A percentile compares a stretch with the other conserved stretches of the same genome.
Evolutionary conservation across 2,329 filamentous ascomycete species (phyloP).

Genomic region (Trichoderma harzianum): DNA sequence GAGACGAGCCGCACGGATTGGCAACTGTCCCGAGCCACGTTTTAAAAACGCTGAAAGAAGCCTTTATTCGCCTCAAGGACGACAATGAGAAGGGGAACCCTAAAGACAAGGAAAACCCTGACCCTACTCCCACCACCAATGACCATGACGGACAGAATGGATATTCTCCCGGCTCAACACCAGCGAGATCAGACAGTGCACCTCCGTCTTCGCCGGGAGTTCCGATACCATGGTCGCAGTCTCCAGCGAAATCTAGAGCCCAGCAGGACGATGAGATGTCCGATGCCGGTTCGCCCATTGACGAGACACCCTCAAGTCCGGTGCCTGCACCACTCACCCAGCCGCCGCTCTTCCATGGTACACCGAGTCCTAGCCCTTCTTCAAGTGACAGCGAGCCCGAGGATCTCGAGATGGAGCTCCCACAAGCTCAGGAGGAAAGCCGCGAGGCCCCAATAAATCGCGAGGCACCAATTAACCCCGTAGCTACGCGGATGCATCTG

Average conservation of each 20-base stretch:
- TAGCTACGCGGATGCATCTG: conserved; percentile 13
- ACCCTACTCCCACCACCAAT: neutral
- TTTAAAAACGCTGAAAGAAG: conserved; percentile 31
- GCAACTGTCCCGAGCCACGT: conserved; percentile 37
- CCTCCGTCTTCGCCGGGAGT: conserved; percentile 11
- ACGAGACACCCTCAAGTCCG: neutral
- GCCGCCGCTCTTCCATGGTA: conserved; percentile 11
- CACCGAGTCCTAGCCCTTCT: conserved; percentile 19
- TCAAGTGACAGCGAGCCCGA: conserved; percentile 31
- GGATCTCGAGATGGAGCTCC: conserved; percentile 37
- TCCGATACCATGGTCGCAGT: conserved; percentile 13
- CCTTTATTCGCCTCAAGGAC: conserved; percentile 20
- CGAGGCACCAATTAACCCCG: conserved; percentile 26
- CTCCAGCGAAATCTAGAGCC: conserved; percentile 18
- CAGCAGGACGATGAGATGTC: neutral
- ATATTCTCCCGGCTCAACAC: neutral
- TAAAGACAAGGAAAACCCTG: neutral
- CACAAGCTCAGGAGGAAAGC: conserved; percentile 26
- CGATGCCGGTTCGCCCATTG: neutral
- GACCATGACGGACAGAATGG: neutral
- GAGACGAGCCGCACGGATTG: conserved; percentile 24
- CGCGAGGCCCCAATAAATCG: conserved; percentile 26
- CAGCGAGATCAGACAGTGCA: neutral
- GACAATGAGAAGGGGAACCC: conserved; percentile 5
- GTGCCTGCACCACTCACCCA: neutral